Evolutionary conservation across 2,329 filamentous ascomycete genomes (phyloP), one percentile per base, ranked within the genome.

Genomic region (Cephalotrichum gorgonifer): DNA sequence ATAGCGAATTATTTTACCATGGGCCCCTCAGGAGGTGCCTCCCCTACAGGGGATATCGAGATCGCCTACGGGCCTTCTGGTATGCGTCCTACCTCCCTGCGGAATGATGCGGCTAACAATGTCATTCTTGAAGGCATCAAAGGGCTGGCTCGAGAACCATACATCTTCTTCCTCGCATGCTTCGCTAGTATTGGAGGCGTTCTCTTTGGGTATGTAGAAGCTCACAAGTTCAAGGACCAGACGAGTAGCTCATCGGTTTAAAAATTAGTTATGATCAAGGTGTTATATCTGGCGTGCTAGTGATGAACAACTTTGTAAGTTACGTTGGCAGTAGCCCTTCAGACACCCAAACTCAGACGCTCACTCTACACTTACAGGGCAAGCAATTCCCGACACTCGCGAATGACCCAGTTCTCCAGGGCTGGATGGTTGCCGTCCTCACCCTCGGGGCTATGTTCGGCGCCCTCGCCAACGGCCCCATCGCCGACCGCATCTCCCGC

Each of bases 391-490:
- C 33, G 33, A 14, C 20, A 14, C 33, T 38, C 14, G n/a, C 33
- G 20, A 38, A 17, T 17, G 33, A 38, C n/a, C 15, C n/a, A 8
- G 20, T 17, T 17, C 33, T 38, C 33, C 33, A 38, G n/a, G 33
- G 72, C 28, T 76, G 73, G 72, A 74, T 76, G 47, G 71, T 75
- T 2, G 74, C 74, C 6, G 71, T 67, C 2, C 58, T 77, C 4
- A 57, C 74, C 9, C 59, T 76, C 1, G 60, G 68, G 44, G 73
- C 72, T 5, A 75, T 70, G 70, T 57, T 73, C 44, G 73, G 74
- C 2, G 73, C 73, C 2, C 60, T 76, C 25, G 47, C 64, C 51
- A 68, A 68, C 48, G 67, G 68, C 1, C 62, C 68, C 1, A 54
- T 68, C 25, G 64, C 65, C 25, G 65, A 68, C 50, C 56, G 54